These are phyloP conservation scores for Globisporangium mamillatum DNA, from an alignment of 352 stramenopile genomes.

Conservation along the genomic window DNA sequence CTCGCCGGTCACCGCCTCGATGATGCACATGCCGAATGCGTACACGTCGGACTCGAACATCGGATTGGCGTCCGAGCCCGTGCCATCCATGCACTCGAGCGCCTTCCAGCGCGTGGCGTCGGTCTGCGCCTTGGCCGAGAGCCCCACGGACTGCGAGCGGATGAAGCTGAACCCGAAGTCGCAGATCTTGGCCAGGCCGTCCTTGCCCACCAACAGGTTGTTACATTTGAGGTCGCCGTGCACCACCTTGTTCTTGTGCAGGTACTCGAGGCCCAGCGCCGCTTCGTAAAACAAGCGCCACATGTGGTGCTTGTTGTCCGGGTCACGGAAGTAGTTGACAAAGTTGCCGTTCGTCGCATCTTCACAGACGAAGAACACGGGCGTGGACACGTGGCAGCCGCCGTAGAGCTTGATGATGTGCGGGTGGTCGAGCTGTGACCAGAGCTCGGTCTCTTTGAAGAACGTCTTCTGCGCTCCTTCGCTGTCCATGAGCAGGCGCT, in stretches of 20 bases:
- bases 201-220: slow-evolving; percentile 77
- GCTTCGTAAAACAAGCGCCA: slow-evolving; percentile 38
- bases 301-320: slow-evolving; percentile 18
- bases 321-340: slow-evolving; percentile 29
- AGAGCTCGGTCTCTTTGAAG: slow-evolving; percentile 10
- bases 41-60: slow-evolving; percentile 38
- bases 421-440: slow-evolving; percentile 2
- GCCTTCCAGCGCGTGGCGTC: slow-evolving; percentile 41
- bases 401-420: slow-evolving; percentile 13
- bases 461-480: slow-evolving; percentile 8
- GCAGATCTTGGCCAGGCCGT: slow-evolving; percentile 30
- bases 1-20: slow-evolving; percentile 35
- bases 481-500: slow-evolving; percentile 1
- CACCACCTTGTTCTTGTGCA: slow-evolving; percentile 61
- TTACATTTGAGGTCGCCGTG: slow-evolving; percentile 88
- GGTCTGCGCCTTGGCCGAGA: slow-evolving; percentile 31
- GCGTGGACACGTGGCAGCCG: slow-evolving; percentile 15
- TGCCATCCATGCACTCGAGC: slow-evolving; percentile 31
- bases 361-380: slow-evolving; percentile 34
- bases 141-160: slow-evolving; percentile 24
- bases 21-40: slow-evolving; percentile 43
- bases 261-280: slow-evolving; percentile 45
- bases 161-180: slow-evolving; percentile 49
- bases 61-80: slow-evolving; percentile 11
- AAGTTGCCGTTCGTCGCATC: slow-evolving; percentile 40